These are phyloP conservation scores for Catunica adiposa DNA, from an alignment of 2,329 filamentous ascomycete species.

Conservation along the genomic window DNA sequence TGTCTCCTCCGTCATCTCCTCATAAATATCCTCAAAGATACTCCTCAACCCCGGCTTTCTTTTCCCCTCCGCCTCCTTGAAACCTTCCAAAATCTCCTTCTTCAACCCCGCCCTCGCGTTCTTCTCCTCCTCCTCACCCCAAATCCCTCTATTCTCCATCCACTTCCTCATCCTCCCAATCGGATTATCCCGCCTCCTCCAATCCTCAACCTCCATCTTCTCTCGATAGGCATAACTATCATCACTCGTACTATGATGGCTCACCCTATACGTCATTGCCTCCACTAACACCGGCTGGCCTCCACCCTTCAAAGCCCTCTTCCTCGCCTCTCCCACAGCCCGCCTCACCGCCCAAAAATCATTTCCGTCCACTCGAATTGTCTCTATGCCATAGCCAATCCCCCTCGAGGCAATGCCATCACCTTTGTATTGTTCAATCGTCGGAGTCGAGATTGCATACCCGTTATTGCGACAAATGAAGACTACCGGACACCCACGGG, in stretches of 20 bases:
- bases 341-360: slow-evolving; percentile 80
- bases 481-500: slow-evolving; percentile 68
- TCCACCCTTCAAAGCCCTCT: slow-evolving; percentile 63
- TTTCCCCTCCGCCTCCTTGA: slow-evolving; percentile 65
- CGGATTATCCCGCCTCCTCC: slow-evolving; percentile 82
- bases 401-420: slow-evolving; percentile 80
- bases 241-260: slow-evolving; percentile 90
- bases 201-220: slow-evolving; percentile 84
- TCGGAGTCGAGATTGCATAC: slow-evolving; percentile 79
- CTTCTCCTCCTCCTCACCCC: slow-evolving; percentile 73
- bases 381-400: slow-evolving; percentile 85
- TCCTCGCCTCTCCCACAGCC: slow-evolving; percentile 59
- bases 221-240: slow-evolving; percentile 95
- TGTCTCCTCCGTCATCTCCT: slow-evolving; percentile 66
- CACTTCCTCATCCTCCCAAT: slow-evolving; percentile 76
- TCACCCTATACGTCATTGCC: slow-evolving; percentile 96
- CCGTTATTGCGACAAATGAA: slow-evolving; percentile 91
- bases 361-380: slow-evolving; percentile 84
- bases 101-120: slow-evolving; percentile 47
- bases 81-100: slow-evolving; percentile 67
- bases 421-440: slow-evolving; percentile 76
- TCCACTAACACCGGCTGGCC: slow-evolving; percentile 76
- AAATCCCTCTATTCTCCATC: slow-evolving; percentile 67
- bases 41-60: slow-evolving; percentile 56
- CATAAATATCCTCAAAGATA: slow-evolving; percentile 83